A percentile compares a stretch with the other conserved stretches of the same genome.
phyloP scores from a whole-genome alignment of 2,329 filamentous ascomycete genomes.

The Claviceps quebecensis region DNA sequence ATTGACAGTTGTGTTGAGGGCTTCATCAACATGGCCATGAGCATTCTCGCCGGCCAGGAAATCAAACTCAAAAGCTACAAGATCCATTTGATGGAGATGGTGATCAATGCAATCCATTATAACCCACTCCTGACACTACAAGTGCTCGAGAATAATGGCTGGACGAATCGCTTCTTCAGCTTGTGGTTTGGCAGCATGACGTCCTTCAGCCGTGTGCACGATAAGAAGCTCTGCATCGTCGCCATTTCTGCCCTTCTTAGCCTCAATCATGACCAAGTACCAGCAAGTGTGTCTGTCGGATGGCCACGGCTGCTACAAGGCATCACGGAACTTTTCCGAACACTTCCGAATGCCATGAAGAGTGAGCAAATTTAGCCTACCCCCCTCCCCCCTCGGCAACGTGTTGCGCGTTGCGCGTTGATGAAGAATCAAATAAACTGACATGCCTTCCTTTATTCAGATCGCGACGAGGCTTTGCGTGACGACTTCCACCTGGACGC shows the following conservation, averaged over 20 bases:
- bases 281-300: slow-evolving; percentile 81
- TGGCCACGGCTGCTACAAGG: slow-evolving; percentile 87
- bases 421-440: no score
- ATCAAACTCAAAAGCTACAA: slow-evolving; percentile 85
- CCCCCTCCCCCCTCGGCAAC: no score
- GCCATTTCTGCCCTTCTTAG: slow-evolving; percentile 79
- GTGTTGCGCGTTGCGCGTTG: no score
- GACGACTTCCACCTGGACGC: slow-evolving; percentile 69
- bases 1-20: slow-evolving; percentile 80
- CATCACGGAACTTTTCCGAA: slow-evolving; percentile 82
- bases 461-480: slow-evolving; percentile 81
- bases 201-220: slow-evolving; percentile 82
- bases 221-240: slow-evolving; percentile 96
- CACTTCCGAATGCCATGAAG: slow-evolving; percentile 73
- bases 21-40: slow-evolving; percentile 85
- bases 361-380: slow-evolving; percentile 37
- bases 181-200: slow-evolving; percentile 96
- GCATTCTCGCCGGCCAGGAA: slow-evolving; percentile 58
- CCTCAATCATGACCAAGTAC: slow-evolving; percentile 67
- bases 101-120: slow-evolving; percentile 97
- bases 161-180: slow-evolving; percentile 99
- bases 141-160: slow-evolving; percentile 77
- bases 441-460: slow-evolving; percentile 24
- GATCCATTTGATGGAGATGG: slow-evolving; percentile 96
- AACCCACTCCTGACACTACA: slow-evolving; percentile 76